Percentiles rank a stretch among this genome's conserved stretches.
These are phyloP conservation scores for Cyclocybe aegerita DNA, from an alignment of 768 basidiomycete species.

Conservation along the genomic window DNA sequence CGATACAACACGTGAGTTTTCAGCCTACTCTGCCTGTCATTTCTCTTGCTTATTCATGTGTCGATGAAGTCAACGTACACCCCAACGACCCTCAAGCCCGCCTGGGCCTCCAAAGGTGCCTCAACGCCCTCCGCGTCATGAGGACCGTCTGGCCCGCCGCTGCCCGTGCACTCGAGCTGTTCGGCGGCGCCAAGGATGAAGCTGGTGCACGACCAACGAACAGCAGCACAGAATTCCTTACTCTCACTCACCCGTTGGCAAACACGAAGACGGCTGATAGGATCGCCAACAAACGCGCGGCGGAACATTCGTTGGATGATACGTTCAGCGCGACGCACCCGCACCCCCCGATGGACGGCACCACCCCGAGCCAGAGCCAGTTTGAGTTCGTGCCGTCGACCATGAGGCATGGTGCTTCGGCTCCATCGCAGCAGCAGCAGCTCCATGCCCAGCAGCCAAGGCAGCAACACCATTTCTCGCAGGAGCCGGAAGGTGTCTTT, in stretches of 20 bases:
- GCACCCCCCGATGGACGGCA: not conserved
- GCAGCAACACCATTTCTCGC: slow-evolving; percentile 9
- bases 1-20: slow-evolving; percentile 61
- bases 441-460: slow-evolving; percentile 1
- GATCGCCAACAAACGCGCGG: slow-evolving; percentile 58
- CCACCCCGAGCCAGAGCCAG: not conserved
- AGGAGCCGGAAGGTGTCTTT: slow-evolving; percentile 6
- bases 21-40: not conserved
- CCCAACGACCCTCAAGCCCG: slow-evolving; percentile 70
- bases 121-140: slow-evolving; percentile 66
- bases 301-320: slow-evolving; percentile 49
- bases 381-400: slow-evolving; percentile 11
- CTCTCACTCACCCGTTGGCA: not conserved
- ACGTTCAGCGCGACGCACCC: slow-evolving; percentile 12
- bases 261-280: not conserved
- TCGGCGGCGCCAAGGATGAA: slow-evolving; percentile 59
- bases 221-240: not conserved
- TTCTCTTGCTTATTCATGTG: not conserved
- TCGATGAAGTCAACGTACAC: slow-evolving; percentile 53
- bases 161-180: slow-evolving; percentile 68
- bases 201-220: slow-evolving; percentile 4
- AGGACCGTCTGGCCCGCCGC: slow-evolving; percentile 76
- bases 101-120: slow-evolving; percentile 62
- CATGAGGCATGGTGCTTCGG: not conserved
- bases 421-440: not conserved